Evolutionary conservation across 108 stramenopile genomes (phyloP).

Genomic region (Stephanodiscus minutulus): DNA sequence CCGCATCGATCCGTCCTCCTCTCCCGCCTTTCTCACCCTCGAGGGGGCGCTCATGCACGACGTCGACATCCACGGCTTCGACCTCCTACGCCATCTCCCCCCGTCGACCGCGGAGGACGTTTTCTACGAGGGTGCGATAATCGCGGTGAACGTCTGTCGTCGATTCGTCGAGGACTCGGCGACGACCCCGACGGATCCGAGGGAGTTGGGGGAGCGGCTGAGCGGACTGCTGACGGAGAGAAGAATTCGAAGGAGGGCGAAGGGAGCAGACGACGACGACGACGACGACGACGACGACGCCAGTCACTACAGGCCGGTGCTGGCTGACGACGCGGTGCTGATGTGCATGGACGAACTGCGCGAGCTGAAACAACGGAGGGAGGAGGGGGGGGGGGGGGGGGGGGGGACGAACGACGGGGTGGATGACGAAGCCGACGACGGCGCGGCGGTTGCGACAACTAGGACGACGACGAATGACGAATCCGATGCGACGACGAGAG

Average conservation of each 20-base stretch:
- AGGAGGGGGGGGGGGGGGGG: constrained; percentile 17
- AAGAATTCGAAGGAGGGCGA: constrained; percentile 6
- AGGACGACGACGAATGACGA: neutral
- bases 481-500: constrained; percentile 6
- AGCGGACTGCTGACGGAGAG: constrained; percentile 10
- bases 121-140: constrained; percentile 51
- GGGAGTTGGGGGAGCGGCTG: constrained; percentile 36
- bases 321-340: constrained; percentile 55
- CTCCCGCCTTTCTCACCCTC: constrained; percentile 35
- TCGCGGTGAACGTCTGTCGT: constrained; percentile 50
- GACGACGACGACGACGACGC: constrained; percentile 31
- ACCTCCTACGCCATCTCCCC: constrained; percentile 24
- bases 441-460: constrained; percentile 3
- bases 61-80: constrained; percentile 33
- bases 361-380: constrained; percentile 38
- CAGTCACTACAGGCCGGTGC: constrained; percentile 49
- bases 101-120: constrained; percentile 33
- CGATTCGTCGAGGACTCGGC: constrained; percentile 37
- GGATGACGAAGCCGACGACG: neutral
- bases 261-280: constrained; percentile 18
- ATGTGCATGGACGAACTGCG: constrained; percentile 58
- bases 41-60: constrained; percentile 42
- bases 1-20: constrained; percentile 15
- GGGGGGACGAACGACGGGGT: constrained; percentile 13
- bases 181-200: neutral